Conservation (phyloP, 495 filamentous ascomycete genomes). For the Elasticomyces elasticus region DNA sequence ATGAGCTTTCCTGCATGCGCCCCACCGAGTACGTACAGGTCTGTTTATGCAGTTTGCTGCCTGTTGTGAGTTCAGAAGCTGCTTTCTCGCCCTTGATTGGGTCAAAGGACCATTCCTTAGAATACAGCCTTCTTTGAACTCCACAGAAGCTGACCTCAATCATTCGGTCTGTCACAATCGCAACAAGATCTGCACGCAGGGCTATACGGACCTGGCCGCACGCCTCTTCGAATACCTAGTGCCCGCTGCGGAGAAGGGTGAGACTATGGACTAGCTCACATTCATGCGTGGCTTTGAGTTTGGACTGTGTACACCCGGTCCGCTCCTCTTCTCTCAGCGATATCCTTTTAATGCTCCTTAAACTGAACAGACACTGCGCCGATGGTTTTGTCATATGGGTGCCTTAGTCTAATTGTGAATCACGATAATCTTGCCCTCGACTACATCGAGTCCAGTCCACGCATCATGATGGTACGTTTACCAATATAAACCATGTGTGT, state of each 20-base stretch:
- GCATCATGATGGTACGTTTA: conserved; percentile 16
- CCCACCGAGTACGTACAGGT: not conserved
- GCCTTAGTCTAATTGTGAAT: conserved; percentile 6
- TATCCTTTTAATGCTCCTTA: not conserved
- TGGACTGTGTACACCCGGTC: not conserved
- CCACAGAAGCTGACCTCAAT: no score
- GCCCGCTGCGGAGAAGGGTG: conserved; percentile 3
- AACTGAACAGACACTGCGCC: not conserved
- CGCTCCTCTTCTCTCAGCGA: not conserved
- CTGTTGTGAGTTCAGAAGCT: no score
- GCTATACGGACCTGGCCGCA: not conserved
- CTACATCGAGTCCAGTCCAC: conserved; percentile 7
- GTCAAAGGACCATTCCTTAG: no score
- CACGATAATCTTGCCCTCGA: not conserved
- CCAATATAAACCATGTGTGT: no score
- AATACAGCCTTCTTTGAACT: no score
- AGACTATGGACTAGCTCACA: not conserved
- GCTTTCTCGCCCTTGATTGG: no score
- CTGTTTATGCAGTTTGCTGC: no score
- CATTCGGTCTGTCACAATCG: no score
- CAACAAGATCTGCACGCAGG: not conserved
- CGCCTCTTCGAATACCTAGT: not conserved
- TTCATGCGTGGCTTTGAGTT: not conserved
- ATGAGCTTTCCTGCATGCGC: not conserved
- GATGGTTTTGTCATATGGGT: conserved; percentile 19